Percentiles rank a stretch among this genome's conserved stretches.
These are phyloP conservation scores for Hymenotorrendiella dingleyae DNA, from an alignment of 2,329 filamentous ascomycete species.

Conservation along the genomic window DNA sequence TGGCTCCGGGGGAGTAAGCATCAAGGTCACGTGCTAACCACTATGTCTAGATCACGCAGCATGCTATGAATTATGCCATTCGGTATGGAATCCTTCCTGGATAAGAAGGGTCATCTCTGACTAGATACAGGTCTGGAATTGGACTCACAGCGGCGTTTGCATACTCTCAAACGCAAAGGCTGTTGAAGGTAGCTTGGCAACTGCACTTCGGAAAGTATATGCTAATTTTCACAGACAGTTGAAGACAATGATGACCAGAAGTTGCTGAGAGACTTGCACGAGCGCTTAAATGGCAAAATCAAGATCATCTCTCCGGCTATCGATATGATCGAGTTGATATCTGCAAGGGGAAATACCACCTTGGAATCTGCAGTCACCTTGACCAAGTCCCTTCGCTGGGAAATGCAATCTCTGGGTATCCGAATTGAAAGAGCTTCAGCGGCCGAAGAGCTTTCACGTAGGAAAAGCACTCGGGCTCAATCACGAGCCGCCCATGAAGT, in stretches of 20 bases:
- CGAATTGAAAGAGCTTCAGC: conserved; percentile 65
- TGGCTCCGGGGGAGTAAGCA: too few species aligned
- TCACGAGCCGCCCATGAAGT: conserved; percentile 51
- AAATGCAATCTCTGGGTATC: conserved; percentile 74
- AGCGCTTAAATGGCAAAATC: conserved; percentile 78
- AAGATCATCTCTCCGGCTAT: conserved; percentile 87
- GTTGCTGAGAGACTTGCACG: conserved; percentile 67
- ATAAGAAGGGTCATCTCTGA: not conserved
- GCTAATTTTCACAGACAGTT: conserved; percentile 45
- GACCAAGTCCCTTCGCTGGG: conserved; percentile 74
- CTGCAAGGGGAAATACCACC: conserved; percentile 68
- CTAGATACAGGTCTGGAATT: conserved; percentile 58
- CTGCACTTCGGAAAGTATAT: not conserved
- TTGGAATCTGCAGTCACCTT: conserved; percentile 80
- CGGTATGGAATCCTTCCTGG: conserved; percentile 34
- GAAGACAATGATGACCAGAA: conserved; percentile 61
- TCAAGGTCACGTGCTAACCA: conserved; percentile 19
- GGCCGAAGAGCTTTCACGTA: conserved; percentile 48
- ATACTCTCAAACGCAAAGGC: conserved; percentile 71
- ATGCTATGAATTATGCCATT: conserved; percentile 76
- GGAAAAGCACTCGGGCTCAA: conserved; percentile 39
- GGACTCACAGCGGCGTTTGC: conserved; percentile 80
- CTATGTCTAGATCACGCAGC: conserved; percentile 49
- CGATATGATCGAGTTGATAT: conserved; percentile 88
- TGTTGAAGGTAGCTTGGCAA: conserved; percentile 56